A percentile compares a stretch with the other conserved stretches of the same genome.
Conservation (phyloP, 2,329 filamentous ascomycete species). For the Colletotrichum spaethianum region DNA sequence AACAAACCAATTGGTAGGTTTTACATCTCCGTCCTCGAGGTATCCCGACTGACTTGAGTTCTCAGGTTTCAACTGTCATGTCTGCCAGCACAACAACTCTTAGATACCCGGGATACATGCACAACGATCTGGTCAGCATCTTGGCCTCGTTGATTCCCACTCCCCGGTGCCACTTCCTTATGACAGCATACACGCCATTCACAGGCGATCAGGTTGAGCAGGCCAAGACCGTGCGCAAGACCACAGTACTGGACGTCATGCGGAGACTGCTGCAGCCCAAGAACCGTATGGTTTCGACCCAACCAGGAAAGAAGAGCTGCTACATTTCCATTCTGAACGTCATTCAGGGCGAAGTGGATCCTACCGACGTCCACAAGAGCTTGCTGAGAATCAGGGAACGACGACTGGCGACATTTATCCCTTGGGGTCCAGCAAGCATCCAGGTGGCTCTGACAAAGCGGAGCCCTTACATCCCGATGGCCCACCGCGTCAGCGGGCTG, state of each 20-base stretch:
- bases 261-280: conserved; percentile 94
- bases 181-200: conserved; percentile 98
- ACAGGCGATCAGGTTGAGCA: conserved; percentile 96
- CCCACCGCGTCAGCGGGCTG: conserved; percentile 92
- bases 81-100: conserved; percentile 97
- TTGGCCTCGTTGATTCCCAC: conserved; percentile 96
- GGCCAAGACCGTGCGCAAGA: conserved; percentile 97
- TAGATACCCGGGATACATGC: conserved; percentile 98
- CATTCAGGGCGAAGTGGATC: conserved; percentile 98
- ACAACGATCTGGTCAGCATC: conserved; percentile 98
- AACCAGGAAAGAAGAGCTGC: conserved; percentile 96
- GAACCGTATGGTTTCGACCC: conserved; percentile 98
- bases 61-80: conserved; percentile 94
- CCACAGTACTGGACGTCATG: conserved; percentile 98
- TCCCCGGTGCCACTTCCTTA: conserved; percentile 96
- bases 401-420: conserved; percentile 94
- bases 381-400: conserved; percentile 95
- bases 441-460: conserved; percentile 97
- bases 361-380: conserved; percentile 98
- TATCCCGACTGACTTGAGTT: conserved; percentile 26
- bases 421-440: conserved; percentile 97
- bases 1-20: conserved; percentile 88
- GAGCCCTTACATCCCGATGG: conserved; percentile 94
- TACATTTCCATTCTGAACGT: conserved; percentile 99
- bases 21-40: not conserved